Conservation (phyloP, 2,329 filamentous ascomycete species). For the Ceratocystis destructans region DNA sequence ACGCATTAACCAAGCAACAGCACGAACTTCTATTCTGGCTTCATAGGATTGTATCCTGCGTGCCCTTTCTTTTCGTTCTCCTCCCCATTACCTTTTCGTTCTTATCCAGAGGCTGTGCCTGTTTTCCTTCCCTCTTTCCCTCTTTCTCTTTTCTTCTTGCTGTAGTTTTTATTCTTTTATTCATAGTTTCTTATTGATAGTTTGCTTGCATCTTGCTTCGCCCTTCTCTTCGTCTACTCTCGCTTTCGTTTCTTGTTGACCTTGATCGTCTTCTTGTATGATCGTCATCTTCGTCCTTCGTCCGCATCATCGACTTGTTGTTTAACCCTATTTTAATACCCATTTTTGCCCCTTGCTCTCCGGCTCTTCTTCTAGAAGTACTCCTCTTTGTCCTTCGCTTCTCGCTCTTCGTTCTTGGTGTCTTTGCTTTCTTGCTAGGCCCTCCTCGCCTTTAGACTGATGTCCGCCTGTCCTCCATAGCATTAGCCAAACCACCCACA, state of each 20-base stretch:
- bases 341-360: not conserved
- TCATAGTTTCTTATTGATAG: not conserved
- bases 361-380: not conserved
- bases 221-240: not conserved
- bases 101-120: not conserved
- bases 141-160: slow-evolving; percentile 3
- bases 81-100: not conserved
- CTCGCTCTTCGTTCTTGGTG: slow-evolving; percentile 1
- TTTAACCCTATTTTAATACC: not conserved
- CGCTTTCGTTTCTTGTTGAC: not conserved
- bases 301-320: not conserved
- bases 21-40: slow-evolving; percentile 3
- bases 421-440: not conserved
- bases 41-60: slow-evolving; percentile 3
- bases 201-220: not conserved
- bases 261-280: not conserved
- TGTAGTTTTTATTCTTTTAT: slow-evolving; percentile 3
- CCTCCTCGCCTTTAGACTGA: not conserved
- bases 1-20: slow-evolving; percentile 1
- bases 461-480: not conserved
- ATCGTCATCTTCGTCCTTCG: not conserved
- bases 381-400: not conserved
- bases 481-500: not conserved
- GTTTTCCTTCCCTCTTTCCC: not conserved
- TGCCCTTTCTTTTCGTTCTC: not conserved